Conservation (phyloP, 768 basidiomycete genomes). For the Pholiota microspora region DNA sequence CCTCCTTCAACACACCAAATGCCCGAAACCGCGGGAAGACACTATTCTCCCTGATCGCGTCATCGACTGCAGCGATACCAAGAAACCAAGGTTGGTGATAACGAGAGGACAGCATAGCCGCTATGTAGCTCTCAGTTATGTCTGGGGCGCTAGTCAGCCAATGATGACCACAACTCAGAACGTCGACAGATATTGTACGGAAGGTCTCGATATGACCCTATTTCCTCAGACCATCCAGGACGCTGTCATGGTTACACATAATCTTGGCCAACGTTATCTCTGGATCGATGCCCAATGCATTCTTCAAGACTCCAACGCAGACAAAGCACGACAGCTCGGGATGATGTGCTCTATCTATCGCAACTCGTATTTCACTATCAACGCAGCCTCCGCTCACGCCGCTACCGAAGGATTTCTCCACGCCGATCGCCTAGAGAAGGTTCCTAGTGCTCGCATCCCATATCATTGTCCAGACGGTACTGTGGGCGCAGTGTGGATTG, state of each 20-base stretch:
- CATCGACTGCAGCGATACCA: slow-evolving; percentile 6
- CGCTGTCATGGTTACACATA: slow-evolving; percentile 3
- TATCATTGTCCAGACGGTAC: slow-evolving; percentile 9
- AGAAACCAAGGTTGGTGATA: slow-evolving; percentile 6
- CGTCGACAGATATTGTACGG: background rate
- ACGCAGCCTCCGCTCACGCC: slow-evolving; percentile 4
- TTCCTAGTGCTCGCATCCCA: background rate
- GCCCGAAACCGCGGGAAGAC: slow-evolving; percentile 1
- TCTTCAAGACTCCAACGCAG: slow-evolving; percentile 7
- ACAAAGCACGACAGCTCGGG: slow-evolving; percentile 7
- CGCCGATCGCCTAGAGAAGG: slow-evolving; percentile 5
- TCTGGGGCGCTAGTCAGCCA: slow-evolving; percentile 9
- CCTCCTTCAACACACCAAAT: slow-evolving; percentile 1
- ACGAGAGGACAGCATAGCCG: background rate
- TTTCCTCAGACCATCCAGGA: slow-evolving; percentile 5
- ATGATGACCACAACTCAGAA: slow-evolving; percentile 5
- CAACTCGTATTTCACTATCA: slow-evolving; percentile 6
- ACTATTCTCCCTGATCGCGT: slow-evolving; percentile 8
- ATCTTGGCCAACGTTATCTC: slow-evolving; percentile 5
- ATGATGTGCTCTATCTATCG: slow-evolving; percentile 8
- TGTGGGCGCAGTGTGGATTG: slow-evolving; percentile 4
- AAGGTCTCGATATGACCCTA: background rate
- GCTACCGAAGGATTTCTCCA: slow-evolving; percentile 8
- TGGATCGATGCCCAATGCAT: slow-evolving; percentile 13
- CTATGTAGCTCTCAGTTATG: slow-evolving; percentile 10